Evolutionary conservation across 2,329 filamentous ascomycete species (phyloP).

Genomic region (Arthrobotrys sinensis): DNA sequence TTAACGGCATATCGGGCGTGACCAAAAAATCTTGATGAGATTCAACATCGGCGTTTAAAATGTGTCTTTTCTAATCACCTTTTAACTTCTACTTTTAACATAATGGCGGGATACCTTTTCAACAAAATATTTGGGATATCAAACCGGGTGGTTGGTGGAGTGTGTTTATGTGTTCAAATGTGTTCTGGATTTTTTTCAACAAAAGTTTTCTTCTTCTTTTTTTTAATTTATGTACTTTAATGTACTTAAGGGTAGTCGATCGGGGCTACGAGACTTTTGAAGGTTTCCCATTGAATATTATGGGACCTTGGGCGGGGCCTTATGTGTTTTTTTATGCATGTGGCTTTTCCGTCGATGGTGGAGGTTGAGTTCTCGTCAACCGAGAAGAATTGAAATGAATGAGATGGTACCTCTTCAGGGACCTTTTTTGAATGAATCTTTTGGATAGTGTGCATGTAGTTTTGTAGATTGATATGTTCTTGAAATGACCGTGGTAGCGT

Average conservation of each 20-base stretch:
- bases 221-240: slow-evolving; percentile 25
- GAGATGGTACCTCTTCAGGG: neutral
- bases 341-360: slow-evolving; percentile 14
- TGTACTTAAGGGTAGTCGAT: neutral
- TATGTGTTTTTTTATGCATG: neutral
- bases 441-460: too few species aligned
- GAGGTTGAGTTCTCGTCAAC: slow-evolving; percentile 48
- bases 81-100: slow-evolving; percentile 46
- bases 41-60: slow-evolving; percentile 65
- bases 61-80: slow-evolving; percentile 34
- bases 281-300: neutral
- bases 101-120: slow-evolving; percentile 59
- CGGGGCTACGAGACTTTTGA: neutral
- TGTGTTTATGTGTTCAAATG: slow-evolving; percentile 21
- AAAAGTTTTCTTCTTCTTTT: slow-evolving; percentile 47
- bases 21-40: slow-evolving; percentile 62
- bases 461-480: too few species aligned
- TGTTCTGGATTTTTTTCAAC: slow-evolving; percentile 53
- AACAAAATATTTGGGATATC: slow-evolving; percentile 55
- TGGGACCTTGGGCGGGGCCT: slow-evolving; percentile 2
- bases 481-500: too few species aligned
- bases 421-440: neutral
- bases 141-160: slow-evolving; percentile 31
- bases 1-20: slow-evolving; percentile 59
- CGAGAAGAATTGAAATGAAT: slow-evolving; percentile 41